Conservation (phyloP, 1,284 basidiomycete genomes). For the Ceratobasidium sp. region DNA sequence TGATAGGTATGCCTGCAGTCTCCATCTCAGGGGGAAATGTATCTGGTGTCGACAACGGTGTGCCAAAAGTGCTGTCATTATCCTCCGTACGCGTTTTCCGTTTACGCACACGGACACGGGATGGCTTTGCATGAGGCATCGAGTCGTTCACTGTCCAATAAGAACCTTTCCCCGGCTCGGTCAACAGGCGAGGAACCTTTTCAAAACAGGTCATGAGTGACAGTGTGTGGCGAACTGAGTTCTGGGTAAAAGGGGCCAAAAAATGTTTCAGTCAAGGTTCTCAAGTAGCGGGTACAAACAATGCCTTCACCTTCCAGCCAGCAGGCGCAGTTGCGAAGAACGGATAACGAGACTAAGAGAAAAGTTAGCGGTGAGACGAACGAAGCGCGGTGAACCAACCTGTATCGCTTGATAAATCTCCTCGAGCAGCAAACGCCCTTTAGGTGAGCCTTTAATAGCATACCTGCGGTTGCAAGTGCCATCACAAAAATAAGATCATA, state of each 20-base stretch:
- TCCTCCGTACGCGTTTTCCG: conserved; percentile 34
- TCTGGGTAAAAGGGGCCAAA: conserved; percentile 63
- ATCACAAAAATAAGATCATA: neutral
- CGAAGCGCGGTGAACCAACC: neutral
- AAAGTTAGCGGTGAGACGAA: neutral
- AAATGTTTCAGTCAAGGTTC: neutral
- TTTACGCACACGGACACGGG: conserved; percentile 36
- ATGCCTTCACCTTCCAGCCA: conserved; percentile 81
- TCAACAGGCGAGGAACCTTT: conserved; percentile 88
- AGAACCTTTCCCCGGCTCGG: conserved; percentile 87
- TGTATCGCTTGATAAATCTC: conserved; percentile 89
- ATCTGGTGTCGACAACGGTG: conserved; percentile 14
- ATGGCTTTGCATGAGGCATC: conserved; percentile 43
- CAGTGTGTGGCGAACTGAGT: conserved; percentile 94
- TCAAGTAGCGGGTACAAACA: neutral
- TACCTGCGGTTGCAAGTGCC: conserved; percentile 64
- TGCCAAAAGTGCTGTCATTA: neutral
- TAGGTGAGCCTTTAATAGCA: conserved; percentile 87
- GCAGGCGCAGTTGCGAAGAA: conserved; percentile 85
- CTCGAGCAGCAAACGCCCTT: conserved; percentile 82
- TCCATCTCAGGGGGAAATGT: conserved; percentile 3
- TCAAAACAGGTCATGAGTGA: conserved; percentile 94
- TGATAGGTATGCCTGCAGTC: neutral
- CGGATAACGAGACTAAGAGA: conserved; percentile 65
- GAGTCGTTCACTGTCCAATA: conserved; percentile 88